Conservation (phyloP, 2,329 filamentous ascomycete species). For the Calycina herbarum region DNA sequence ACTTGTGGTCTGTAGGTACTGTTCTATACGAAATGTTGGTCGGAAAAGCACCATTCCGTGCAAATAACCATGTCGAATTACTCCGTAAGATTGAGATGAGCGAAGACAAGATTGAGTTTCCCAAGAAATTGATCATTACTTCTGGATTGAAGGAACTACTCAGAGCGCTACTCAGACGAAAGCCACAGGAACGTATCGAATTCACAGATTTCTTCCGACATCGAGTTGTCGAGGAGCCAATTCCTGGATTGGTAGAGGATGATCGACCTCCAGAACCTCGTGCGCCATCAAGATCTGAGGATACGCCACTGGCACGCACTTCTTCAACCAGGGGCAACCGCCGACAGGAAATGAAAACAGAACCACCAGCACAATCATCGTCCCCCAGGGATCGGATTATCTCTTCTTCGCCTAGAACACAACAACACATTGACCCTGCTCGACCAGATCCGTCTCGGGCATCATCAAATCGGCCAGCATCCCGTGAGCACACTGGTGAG, state of each 20-base stretch:
- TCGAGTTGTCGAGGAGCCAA: slow-evolving; percentile 68
- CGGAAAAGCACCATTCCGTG: slow-evolving; percentile 86
- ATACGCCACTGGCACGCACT: slow-evolving; percentile 26
- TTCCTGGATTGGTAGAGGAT: slow-evolving; percentile 79
- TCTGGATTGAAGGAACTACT: slow-evolving; percentile 79
- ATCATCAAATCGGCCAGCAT: slow-evolving; percentile 19
- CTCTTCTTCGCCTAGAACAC: slow-evolving; percentile 27
- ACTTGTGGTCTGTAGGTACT: slow-evolving; percentile 96
- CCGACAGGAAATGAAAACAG: slow-evolving; percentile 22
- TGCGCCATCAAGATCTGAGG: slow-evolving; percentile 22
- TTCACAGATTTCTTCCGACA: slow-evolving; percentile 86
- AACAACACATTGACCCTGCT: slow-evolving; percentile 20
- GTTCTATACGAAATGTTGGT: slow-evolving; percentile 95
- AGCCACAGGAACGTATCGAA: slow-evolving; percentile 78
- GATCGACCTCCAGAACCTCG: slow-evolving; percentile 52
- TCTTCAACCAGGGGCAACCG: slow-evolving; percentile 28
- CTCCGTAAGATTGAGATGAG: slow-evolving; percentile 87
- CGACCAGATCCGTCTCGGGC: slow-evolving; percentile 23
- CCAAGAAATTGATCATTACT: slow-evolving; percentile 69
- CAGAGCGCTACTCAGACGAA: slow-evolving; percentile 77
- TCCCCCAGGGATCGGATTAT: slow-evolving; percentile 30
- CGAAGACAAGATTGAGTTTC: slow-evolving; percentile 83
- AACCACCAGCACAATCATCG: slow-evolving; percentile 28
- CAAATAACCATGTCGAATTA: slow-evolving; percentile 91
- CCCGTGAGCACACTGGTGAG: slow-evolving; percentile 19